These are phyloP conservation scores for Lachancea waltii DNA, from an alignment of 805 yeast genomes.

Conservation along the genomic window DNA sequence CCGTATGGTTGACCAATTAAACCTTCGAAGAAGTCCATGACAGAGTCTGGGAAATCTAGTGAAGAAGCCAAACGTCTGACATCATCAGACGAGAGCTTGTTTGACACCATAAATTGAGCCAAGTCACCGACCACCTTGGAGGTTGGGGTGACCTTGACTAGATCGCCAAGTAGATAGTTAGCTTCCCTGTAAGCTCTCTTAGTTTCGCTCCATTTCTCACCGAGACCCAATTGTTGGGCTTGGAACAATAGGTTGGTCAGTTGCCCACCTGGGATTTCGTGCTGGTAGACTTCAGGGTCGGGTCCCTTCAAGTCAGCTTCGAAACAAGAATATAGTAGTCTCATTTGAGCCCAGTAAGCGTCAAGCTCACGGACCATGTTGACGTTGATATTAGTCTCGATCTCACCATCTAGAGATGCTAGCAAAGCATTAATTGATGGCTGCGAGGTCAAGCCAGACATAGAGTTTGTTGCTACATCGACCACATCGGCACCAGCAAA, in stretches of 20 bases:
- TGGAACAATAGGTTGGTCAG: conserved; percentile 96
- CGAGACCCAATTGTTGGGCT: conserved; percentile 97
- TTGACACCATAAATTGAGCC: conserved; percentile 99
- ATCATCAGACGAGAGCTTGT: conserved; percentile 80
- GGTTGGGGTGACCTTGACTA: conserved; percentile 98
- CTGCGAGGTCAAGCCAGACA: conserved; percentile 98
- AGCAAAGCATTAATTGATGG: conserved; percentile 90
- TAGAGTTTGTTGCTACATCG: conserved; percentile 93
- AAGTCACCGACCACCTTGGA: conserved; percentile 99
- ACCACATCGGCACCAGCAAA: conserved; percentile 97
- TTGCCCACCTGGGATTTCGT: conserved; percentile 99
- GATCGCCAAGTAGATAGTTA: conserved; percentile 84
- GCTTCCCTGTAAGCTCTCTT: conserved; percentile 92
- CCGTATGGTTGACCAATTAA: conserved; percentile 99
- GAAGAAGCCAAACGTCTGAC: conserved; percentile 81
- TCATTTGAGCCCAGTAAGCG: conserved; percentile 98
- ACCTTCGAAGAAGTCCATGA: conserved; percentile 97
- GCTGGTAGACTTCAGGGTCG: conserved; percentile 97
- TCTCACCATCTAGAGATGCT: conserved; percentile 84
- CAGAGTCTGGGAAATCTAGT: conserved; percentile 97
- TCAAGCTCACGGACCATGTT: conserved; percentile 75
- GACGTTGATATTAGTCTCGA: conserved; percentile 65
- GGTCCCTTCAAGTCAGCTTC: conserved; percentile 99
- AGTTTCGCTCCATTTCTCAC: conserved; percentile 94
- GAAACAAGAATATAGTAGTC: conserved; percentile 91